Evolutionary conservation across 108 stramenopile species (phyloP).

Genomic region (Nitzschia sp.): DNA sequence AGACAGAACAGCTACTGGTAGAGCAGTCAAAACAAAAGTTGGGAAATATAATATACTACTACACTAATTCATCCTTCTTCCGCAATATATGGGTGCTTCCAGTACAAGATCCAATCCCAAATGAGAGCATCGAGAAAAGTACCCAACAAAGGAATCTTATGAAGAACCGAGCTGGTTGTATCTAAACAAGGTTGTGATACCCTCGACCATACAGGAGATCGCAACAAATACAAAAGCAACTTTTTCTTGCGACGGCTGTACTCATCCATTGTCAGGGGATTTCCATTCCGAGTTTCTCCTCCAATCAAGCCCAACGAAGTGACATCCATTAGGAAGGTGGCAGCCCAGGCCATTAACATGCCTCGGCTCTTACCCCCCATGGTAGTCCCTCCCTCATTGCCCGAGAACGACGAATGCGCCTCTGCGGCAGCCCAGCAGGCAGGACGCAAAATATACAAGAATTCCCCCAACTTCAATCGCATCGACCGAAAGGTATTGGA

Average conservation of each 20-base stretch:
- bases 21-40: neutral
- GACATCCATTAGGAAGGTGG: conserved; percentile 37
- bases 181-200: conserved; percentile 26
- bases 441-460: conserved; percentile 44
- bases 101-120: conserved; percentile 46
- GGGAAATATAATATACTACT: neutral
- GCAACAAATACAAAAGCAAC: conserved; percentile 41
- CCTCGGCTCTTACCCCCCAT: neutral
- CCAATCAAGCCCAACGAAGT: conserved; percentile 31
- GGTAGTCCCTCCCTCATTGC: neutral
- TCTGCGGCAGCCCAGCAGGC: conserved; percentile 39
- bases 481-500: neutral
- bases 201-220: conserved; percentile 39
- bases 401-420: neutral
- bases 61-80: conserved; percentile 39
- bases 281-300: conserved; percentile 6
- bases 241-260: conserved; percentile 35
- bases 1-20: no score
- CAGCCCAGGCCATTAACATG: conserved; percentile 24
- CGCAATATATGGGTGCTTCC: conserved; percentile 42
- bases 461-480: conserved; percentile 26
- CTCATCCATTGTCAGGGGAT: conserved; percentile 25
- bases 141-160: conserved; percentile 43
- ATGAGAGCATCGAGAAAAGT: conserved; percentile 21
- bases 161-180: neutral